These are phyloP conservation scores for Neopestalotiopsis sp. DNA, from an alignment of 2,329 filamentous ascomycete species.

Conservation along the genomic window DNA sequence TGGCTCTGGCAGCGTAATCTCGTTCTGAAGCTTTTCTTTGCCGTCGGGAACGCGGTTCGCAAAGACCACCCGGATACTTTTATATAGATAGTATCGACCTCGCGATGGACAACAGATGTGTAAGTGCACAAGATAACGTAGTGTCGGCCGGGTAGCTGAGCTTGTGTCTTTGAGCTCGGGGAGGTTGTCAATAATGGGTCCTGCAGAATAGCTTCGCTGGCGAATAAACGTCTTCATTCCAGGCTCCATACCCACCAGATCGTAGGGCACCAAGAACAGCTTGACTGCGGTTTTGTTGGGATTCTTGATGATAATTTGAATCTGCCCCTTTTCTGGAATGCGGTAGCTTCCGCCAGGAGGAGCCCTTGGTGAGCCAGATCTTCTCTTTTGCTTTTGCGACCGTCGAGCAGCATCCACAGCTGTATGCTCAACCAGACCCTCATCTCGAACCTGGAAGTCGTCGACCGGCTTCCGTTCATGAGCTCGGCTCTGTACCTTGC, in stretches of 20 bases:
- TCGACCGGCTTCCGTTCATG: slow-evolving; percentile 42
- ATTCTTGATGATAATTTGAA: slow-evolving; percentile 98
- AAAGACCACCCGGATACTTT: slow-evolving; percentile 91
- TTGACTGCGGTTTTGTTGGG: slow-evolving; percentile 98
- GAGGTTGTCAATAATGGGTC: slow-evolving; percentile 77
- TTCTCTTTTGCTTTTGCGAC: slow-evolving; percentile 53
- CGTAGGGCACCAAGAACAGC: slow-evolving; percentile 91
- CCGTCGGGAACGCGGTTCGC: slow-evolving; percentile 95
- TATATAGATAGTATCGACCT: slow-evolving; percentile 88
- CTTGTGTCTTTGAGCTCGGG: slow-evolving; percentile 38
- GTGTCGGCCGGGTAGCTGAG: slow-evolving; percentile 65
- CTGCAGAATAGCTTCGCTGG: slow-evolving; percentile 90
- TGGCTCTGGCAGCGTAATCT: slow-evolving; percentile 88
- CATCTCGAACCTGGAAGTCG: slow-evolving; percentile 32
- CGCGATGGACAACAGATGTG: slow-evolving; percentile 89
- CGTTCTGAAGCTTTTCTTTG: slow-evolving; percentile 89
- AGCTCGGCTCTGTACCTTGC: slow-evolving; percentile 54
- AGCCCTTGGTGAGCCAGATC: slow-evolving; percentile 65
- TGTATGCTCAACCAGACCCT: slow-evolving; percentile 24
- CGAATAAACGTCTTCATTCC: slow-evolving; percentile 96
- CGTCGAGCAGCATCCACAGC: slow-evolving; percentile 39
- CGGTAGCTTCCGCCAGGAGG: slow-evolving; percentile 90
- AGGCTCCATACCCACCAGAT: slow-evolving; percentile 88
- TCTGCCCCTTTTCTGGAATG: slow-evolving; percentile 90
- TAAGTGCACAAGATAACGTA: slow-evolving; percentile 90